phyloP scores from a whole-genome alignment of 805 yeast species.

The Starmera quercuum region DNA sequence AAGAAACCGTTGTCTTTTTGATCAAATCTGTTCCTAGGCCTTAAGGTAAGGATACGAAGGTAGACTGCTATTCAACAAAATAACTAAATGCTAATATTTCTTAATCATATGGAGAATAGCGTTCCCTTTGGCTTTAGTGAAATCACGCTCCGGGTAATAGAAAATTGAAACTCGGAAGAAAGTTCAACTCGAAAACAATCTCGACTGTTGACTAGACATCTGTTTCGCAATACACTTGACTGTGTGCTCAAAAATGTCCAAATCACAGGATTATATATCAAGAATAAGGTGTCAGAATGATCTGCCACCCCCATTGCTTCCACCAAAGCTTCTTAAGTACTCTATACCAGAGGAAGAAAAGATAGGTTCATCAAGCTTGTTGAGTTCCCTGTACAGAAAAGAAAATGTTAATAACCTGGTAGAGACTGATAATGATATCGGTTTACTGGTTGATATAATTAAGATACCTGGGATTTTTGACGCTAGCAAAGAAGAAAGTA shows the following conservation, averaged over 20 bases:
- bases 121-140: too few relatives aligned
- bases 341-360: slow-evolving; percentile 30
- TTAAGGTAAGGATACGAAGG: too few relatives aligned
- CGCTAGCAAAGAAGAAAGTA: slow-evolving; percentile 17
- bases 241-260: slow-evolving; percentile 31
- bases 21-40: too few relatives aligned
- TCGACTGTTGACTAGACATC: too few relatives aligned
- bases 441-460: slow-evolving; percentile 71
- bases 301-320: slow-evolving; percentile 88
- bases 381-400: slow-evolving; percentile 61
- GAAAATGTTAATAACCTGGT: slow-evolving; percentile 63
- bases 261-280: slow-evolving; percentile 71
- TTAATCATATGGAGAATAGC: too few relatives aligned
- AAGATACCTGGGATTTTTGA: slow-evolving; percentile 63
- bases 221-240: too few relatives aligned
- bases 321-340: slow-evolving; percentile 74
- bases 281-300: slow-evolving; percentile 77
- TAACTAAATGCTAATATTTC: too few relatives aligned
- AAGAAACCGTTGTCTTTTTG: too few relatives aligned
- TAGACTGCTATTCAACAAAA: too few relatives aligned
- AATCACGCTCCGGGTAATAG: too few relatives aligned
- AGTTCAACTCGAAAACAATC: too few relatives aligned
- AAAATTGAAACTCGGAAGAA: too few relatives aligned
- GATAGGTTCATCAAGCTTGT: slow-evolving; percentile 43
- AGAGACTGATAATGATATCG: slow-evolving; percentile 52